A percentile compares a stretch with the other conserved stretches of the same genome.
Conservation (phyloP, 331 rosid species). For the Telfairia occidentalis region DNA sequence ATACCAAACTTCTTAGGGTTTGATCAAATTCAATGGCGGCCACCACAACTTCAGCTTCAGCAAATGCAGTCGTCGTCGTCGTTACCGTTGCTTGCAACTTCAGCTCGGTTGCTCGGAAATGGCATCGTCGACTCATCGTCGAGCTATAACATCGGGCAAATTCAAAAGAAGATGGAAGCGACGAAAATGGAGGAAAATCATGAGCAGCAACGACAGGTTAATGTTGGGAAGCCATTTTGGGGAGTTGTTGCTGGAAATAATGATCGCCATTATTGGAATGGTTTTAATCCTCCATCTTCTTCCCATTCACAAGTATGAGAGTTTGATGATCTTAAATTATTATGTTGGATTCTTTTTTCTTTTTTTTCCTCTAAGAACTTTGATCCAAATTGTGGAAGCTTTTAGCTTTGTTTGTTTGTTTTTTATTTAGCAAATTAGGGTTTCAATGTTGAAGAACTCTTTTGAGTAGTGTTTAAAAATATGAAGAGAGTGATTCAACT, state of each 20-base stretch:
- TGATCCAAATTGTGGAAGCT: not conserved
- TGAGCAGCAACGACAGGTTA: not conserved
- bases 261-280: constrained; percentile 14
- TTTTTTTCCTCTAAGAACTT: not conserved
- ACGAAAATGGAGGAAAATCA: not conserved
- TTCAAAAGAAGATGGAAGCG: not conserved
- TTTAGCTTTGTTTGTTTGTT: not conserved
- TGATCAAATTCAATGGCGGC: constrained; percentile 11
- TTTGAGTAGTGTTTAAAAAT: not conserved
- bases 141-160: not conserved
- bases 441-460: constrained; percentile 1
- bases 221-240: constrained; percentile 9
- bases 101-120: not conserved
- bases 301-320: constrained; percentile 1
- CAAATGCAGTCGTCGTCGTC: not conserved
- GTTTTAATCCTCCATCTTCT: constrained; percentile 8
- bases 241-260: not conserved
- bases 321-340: not conserved
- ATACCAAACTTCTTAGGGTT: not conserved
- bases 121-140: not conserved
- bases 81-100: not conserved
- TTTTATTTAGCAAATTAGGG: not conserved
- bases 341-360: not conserved
- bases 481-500: not conserved
- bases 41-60: constrained; percentile 8